These are phyloP conservation scores for Corylus heterophylla DNA, from an alignment of 306 rosid species.

Conservation along the genomic window DNA sequence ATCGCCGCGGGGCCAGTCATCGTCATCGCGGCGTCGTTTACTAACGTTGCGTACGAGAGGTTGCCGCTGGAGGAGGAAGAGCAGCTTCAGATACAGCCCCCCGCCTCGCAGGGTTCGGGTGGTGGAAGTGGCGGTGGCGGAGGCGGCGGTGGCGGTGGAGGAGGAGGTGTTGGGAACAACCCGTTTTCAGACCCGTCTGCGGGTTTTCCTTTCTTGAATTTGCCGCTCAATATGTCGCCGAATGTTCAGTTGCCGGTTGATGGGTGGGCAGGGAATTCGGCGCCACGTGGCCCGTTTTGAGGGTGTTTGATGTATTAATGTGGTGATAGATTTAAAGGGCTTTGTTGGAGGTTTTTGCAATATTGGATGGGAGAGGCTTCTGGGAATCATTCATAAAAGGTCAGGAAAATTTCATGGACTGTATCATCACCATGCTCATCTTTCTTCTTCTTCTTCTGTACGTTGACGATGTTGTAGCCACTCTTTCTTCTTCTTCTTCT, in stretches of 20 bases:
- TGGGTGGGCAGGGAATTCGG: constrained; percentile 57
- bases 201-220: constrained; percentile 75
- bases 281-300: constrained; percentile 46
- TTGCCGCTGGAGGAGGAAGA: constrained; percentile 76
- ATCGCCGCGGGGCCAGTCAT: constrained; percentile 80
- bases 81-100: constrained; percentile 56
- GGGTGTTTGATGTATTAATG: not conserved
- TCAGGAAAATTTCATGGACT: constrained; percentile 47
- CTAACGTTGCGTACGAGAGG: constrained; percentile 86
- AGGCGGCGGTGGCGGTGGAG: constrained; percentile 12
- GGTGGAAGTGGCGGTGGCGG: constrained; percentile 12
- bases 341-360: constrained; percentile 6
- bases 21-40: constrained; percentile 78
- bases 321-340: not conserved
- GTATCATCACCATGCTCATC: constrained; percentile 1
- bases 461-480: constrained; percentile 29
- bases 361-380: constrained; percentile 26
- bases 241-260: constrained; percentile 76
- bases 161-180: constrained; percentile 31
- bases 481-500: constrained; percentile 5
- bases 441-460: constrained; percentile 10
- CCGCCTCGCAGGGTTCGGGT: constrained; percentile 42
- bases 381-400: constrained; percentile 37
- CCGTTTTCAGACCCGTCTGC: constrained; percentile 65
- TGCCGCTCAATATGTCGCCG: constrained; percentile 87